A percentile compares a stretch with the other conserved stretches of the same genome.
Evolutionary conservation across 2,329 filamentous ascomycete species (phyloP).

Genomic region (Botrytis deweyae): DNA sequence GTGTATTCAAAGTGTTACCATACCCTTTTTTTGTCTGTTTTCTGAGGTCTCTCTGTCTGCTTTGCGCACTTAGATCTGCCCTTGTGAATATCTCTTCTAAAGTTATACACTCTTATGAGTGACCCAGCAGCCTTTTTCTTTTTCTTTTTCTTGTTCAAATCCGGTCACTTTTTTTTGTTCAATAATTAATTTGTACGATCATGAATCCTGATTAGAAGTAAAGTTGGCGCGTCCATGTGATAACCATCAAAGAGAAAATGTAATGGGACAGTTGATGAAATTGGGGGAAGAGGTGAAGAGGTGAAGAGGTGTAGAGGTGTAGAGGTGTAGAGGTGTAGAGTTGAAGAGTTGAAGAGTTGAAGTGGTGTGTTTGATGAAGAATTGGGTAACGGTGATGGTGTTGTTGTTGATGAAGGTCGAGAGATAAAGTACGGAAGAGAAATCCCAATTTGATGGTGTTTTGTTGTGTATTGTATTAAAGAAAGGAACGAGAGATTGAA

Average conservation of each 20-base stretch:
- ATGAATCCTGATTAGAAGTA: slow-evolving; percentile 37
- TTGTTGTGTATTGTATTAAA: slow-evolving; percentile 6
- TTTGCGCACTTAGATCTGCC: slow-evolving; percentile 11
- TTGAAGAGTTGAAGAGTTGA: background rate
- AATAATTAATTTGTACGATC: slow-evolving; percentile 40
- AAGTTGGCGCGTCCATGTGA: slow-evolving; percentile 31
- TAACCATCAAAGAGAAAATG: slow-evolving; percentile 27
- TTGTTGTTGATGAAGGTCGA: background rate
- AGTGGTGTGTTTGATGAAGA: background rate
- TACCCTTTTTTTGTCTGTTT: slow-evolving; percentile 34
- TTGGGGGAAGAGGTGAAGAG: background rate
- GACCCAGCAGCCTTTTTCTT: slow-evolving; percentile 24
- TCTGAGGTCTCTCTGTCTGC: slow-evolving; percentile 8
- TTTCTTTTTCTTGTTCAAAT: slow-evolving; percentile 7
- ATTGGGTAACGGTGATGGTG: background rate
- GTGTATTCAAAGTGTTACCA: slow-evolving; percentile 40
- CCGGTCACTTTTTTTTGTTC: slow-evolving; percentile 28
- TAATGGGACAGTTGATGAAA: slow-evolving; percentile 24
- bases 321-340: background rate
- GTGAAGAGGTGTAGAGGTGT: background rate
- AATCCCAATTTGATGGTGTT: background rate
- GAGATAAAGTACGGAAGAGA: background rate
- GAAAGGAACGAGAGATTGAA: slow-evolving; percentile 2
- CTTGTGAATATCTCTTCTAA: background rate
- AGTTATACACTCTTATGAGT: slow-evolving; percentile 28